Evolutionary conservation across 2,329 filamentous ascomycete genomes (phyloP), one percentile per base, ranked within the genome.

Genomic region (Dothideomycetes sp.): DNA sequence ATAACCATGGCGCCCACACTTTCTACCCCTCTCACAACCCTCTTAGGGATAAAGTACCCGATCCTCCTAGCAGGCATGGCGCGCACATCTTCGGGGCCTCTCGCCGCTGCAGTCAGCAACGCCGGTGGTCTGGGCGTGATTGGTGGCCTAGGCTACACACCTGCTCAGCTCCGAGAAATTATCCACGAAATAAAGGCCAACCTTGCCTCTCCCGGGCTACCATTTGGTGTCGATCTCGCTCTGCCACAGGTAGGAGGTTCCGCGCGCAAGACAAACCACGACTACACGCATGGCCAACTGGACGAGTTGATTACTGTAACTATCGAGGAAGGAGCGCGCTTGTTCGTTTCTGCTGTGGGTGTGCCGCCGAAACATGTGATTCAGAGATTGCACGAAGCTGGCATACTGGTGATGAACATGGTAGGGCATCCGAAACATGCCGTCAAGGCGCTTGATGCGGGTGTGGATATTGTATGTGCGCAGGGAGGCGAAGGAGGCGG

Each of bases 31-130:
- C 73, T 94, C 29, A 88, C 81, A 47, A 69, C 69, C 40, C 78
- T 95, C 37, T 74, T 95, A 38, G 75, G 77, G 17, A 94, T 95
- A 62, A 69, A 80, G 49, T 87, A 95, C 64, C 89, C 89, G 31
- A 80, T 96, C 60, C 68, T 95, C 49, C 83, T 95, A 15, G 89
- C 89, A 24, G 89, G 89, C 53, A 96, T 96, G 89, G 88, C 89
- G 2, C 77, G 83, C 46, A 84, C 84, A 8, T 88, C 84, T 0
- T 80, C 81, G 44, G 84, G 81, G 0, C 72, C 70, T 14, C 78
- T 94, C 34, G 86, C 85, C 5, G 86, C 86, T 3, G 85, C 86
- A 4, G 85, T 94, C 29, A 91, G 83, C 55, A 93, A 93, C 57
- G 84, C 86, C 1, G 87, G 87, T 46, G 87, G 86, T 0, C 76